These are phyloP conservation scores for Heracleum sosnowskyi DNA, from an alignment of 129 eudicot species.

Conservation along the genomic window DNA sequence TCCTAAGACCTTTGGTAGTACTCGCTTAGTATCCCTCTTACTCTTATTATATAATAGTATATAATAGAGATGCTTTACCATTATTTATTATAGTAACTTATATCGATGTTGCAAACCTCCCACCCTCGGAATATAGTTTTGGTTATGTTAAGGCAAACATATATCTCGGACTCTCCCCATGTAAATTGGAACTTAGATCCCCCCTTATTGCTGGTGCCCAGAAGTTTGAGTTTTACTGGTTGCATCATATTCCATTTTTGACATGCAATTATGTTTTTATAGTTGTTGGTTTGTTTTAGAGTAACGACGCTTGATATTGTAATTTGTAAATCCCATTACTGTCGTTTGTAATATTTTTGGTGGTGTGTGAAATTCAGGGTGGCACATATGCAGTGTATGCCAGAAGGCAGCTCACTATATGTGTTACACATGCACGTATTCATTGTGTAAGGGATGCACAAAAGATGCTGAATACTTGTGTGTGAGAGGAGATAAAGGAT, in stretches of 20 bases:
- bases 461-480: conserved; percentile 63
- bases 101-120: not conserved
- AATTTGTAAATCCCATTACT: not conserved
- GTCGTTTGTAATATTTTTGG: not conserved
- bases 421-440: conserved; percentile 95
- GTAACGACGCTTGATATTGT: not conserved
- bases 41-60: too few relatives aligned
- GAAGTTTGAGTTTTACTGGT: not conserved
- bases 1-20: too few relatives aligned
- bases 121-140: not conserved
- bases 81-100: not conserved
- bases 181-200: not conserved
- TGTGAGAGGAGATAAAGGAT: conserved; percentile 92
- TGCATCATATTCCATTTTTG: not conserved
- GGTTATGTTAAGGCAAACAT: not conserved
- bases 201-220: not conserved
- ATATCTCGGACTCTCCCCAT: not conserved
- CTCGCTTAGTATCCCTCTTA: too few relatives aligned
- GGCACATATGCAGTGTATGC: conserved; percentile 93
- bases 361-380: conserved; percentile 59
- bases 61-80: not conserved
- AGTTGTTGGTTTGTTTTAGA: not conserved
- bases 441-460: conserved; percentile 84
- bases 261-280: not conserved
- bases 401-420: conserved; percentile 67